Evolutionary conservation across 148 eudicot species (phyloP), one percentile per base, ranked within the genome.

Genomic region (Polygonum aviculare): DNA sequence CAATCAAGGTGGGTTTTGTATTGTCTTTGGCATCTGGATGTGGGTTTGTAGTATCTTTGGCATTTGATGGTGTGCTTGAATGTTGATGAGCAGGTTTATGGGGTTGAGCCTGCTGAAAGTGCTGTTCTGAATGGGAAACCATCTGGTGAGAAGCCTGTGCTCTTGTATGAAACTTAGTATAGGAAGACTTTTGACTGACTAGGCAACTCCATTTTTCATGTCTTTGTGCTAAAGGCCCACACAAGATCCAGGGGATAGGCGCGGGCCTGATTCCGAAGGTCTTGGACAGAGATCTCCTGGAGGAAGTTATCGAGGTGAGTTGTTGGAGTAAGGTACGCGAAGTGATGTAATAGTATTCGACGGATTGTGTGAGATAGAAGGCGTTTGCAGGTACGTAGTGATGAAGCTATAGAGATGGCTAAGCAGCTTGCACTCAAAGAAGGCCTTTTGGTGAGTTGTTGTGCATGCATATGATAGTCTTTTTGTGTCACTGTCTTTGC

Each of bases 71-170:
- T 26, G 31, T 26, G 1, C 0, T 26, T 31, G 10, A n/a, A 9
- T 60, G 19, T 2, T 14, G n/a, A 4, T 60, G 16, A 41, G 52
- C 75, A 89, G 94, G 79, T 91, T 14, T 91, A 86, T 45, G 94
- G 90, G 35, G 87, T 94, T 2, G 98, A 94, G 78, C 97, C 97
- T 76, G 57, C 87, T 81, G 97, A 91, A 80, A 88, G 97, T 80
- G 84, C 95, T 11, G 82, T 94, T 79, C 77, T 94, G 22, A 91
- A 87, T 81, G 98, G 98, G 74, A 92, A 91, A 83, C 69, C 82
- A 26, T 79, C 94, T 3, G 97, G 97, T 91, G 77, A 88, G 89
- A 59, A 44, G 48, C 45, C 9, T 2, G 16, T 33, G 31, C 12
- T 69, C 41, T n/a, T 69, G 45, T 5, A 5, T 57, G 63, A 57